Evolutionary conservation across 1,139 yeast genomes (phyloP).

Genomic region (Cylindricascospora bacillispora): DNA sequence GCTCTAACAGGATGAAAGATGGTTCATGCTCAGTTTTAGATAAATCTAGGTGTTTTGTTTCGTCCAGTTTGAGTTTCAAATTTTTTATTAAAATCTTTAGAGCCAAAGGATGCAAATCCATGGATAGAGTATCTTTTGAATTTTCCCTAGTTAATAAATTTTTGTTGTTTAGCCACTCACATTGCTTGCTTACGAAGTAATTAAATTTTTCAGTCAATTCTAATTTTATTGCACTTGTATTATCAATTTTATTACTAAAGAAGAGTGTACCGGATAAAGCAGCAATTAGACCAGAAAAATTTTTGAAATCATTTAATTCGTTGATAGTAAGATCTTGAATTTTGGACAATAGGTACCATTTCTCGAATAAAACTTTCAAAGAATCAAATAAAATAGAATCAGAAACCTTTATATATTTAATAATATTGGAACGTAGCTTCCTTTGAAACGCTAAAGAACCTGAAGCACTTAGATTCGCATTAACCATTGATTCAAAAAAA

Average conservation of each 20-base stretch:
- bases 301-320: conserved; percentile 36
- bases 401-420: conserved; percentile 42
- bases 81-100: conserved; percentile 29
- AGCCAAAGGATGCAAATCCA: conserved; percentile 33
- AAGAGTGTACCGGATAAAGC: conserved; percentile 46
- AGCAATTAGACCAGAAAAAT: conserved; percentile 50
- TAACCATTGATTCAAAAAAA: conserved; percentile 36
- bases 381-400: conserved; percentile 48
- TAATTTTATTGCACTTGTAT: conserved; percentile 21
- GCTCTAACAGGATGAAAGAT: conserved; percentile 28
- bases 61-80: conserved; percentile 12
- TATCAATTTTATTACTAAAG: conserved; percentile 23
- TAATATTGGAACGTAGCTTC: conserved; percentile 41
- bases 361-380: conserved; percentile 47
- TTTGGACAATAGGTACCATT: conserved; percentile 34
- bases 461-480: conserved; percentile 52
- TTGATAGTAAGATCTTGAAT: conserved; percentile 16
- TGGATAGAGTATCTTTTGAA: conserved; percentile 35
- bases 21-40: conserved; percentile 14
- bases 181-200: conserved; percentile 33
- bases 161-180: conserved; percentile 34
- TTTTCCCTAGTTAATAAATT: conserved; percentile 42
- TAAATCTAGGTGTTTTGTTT: conserved; percentile 20
- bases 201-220: conserved; percentile 37
- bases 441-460: conserved; percentile 72